A percentile compares a stretch with the other conserved stretches of the same genome.
phyloP scores from a whole-genome alignment of 2,329 filamentous ascomycete genomes.

The Diaporthe caulivora region DNA sequence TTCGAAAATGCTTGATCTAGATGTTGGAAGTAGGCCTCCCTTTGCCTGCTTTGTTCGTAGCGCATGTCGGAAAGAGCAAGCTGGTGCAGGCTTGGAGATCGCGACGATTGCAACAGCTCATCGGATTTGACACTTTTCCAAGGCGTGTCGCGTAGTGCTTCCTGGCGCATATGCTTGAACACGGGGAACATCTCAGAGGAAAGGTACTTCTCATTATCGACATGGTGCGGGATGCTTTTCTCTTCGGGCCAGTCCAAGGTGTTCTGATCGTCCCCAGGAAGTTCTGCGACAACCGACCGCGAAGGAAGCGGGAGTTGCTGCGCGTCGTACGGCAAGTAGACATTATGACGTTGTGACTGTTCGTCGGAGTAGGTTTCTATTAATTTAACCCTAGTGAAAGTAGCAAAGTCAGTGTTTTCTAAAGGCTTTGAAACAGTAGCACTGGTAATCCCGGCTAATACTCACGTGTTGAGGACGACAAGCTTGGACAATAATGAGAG shows the following conservation, averaged over 20 bases:
- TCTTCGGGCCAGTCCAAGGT: not conserved
- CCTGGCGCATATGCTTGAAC: constrained; percentile 8
- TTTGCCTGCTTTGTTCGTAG: not conserved
- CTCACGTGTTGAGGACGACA: constrained; percentile 15
- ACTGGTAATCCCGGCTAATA: not conserved
- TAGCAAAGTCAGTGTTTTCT: not conserved
- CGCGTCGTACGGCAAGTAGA: too few species aligned
- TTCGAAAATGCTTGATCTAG: constrained; percentile 12
- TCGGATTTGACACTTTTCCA: not conserved
- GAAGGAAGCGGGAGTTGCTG: not conserved
- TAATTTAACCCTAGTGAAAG: not conserved
- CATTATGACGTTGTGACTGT: not conserved
- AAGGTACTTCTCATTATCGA: constrained; percentile 12
- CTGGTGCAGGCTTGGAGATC: not conserved
- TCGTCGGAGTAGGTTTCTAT: constrained; percentile 13
- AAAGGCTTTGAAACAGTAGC: not conserved
- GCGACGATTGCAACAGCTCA: not conserved
- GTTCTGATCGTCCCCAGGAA: not conserved
- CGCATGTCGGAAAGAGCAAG: not conserved
- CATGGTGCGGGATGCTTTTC: not conserved
- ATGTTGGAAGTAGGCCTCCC: not conserved
- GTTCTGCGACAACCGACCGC: not conserved
- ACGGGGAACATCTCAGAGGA: constrained; percentile 24
- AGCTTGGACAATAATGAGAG: constrained; percentile 17
- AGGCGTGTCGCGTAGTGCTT: not conserved